Base-by-base conservation (phyloP, 371 early-diverging fungal species). In the Mucor plumbeus region DNA sequence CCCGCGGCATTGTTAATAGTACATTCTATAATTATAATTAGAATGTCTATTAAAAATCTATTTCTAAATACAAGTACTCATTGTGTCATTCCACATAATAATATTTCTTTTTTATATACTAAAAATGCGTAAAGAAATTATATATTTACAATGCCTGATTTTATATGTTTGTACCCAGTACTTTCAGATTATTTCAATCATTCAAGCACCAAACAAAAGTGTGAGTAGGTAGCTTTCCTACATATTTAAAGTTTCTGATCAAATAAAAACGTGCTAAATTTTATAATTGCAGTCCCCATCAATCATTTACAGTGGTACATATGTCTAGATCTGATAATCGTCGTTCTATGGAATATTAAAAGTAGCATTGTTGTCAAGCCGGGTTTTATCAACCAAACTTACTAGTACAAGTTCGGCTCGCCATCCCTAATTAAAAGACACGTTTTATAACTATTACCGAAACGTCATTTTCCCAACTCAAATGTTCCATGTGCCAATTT, bases 1-100 rank as follows among this genome's bases (percentile, higher is more conserved):
- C 47, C 47, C 47, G 47, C 47, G 47, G 47, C 47, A 47, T 47
- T 19, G 17, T 47, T 47, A 47, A 47, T 44, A 17, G n/a, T 11
- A 15, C 17, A 44, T 44, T 17, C 19, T 47, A 17, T 8, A 19
- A 44, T 19, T 9, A 19, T n/a, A n/a, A n/a, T n/a, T n/a, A n/a
- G n/a, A n/a, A n/a, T n/a, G n/a, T 47, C n/a, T 17, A 47, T 47
- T 47, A 47, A 47, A 19, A 3, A 47, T 47, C 21, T 47, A 47
- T 47, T 47, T 47, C 19, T 47, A 19, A 47, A 47, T 17, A 44
- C 17, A 47, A 9, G 9, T 47, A 17, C 19, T 17, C n/a, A 47
- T 47, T 47, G 17, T 2, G 19, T 19, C 47, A 19, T 47, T 19
- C 19, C 44, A 5, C n/a, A 43, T 14, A 43, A 43, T 14, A 43